Base-by-base conservation (phyloP, 2,329 filamentous ascomycete genomes). In the Colletotrichum lupini region DNA sequence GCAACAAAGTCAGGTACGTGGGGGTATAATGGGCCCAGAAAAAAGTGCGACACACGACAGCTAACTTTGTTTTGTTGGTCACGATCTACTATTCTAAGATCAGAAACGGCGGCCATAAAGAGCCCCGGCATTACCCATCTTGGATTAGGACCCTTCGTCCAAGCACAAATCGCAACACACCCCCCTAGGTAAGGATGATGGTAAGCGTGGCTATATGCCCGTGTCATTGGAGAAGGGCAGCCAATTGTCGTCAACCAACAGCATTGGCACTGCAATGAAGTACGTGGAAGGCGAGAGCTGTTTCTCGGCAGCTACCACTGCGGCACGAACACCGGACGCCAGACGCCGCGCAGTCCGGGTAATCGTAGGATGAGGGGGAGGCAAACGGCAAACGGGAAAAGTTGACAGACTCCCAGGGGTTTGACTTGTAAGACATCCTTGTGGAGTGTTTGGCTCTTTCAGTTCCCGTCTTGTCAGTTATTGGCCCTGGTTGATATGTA, bases 1-100 rank as follows among this genome's bases (percentile, higher is more conserved):
- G 30, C 22, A 49, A 4, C 42, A 49, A 22, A 49, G 60, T 26
- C 19, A 19, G 8, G 19, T 16, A n/a, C 53, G 61, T 16, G 22
- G 49, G n/a, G 46, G 30, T 14, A n/a, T 6, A 37, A 22, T 49
- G 42, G 42, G 42, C 42, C 46, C 52, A 46, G 52, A 46, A 32
- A 57, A n/a, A 56, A 65, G 37, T 56, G 24, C 32, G 19, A 53
- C 9, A 56, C 53, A 22, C 24, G 24, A 32, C 24, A 16, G 22
- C 52, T 52, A 57, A 65, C 62, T 42, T n/a, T 57, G 52, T 65
- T 49, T 32, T 24, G 52, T 32, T 57, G 62, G 32, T 65, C 62
- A 65, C 62, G 62, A 65, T 65, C 53, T 65, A 24, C 62, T 65
- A 46, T 46, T 65, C 55, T 57, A 65, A 28, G 32, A 65, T 30